Evolutionary conservation across 495 filamentous ascomycete genomes (phyloP), one percentile per base, ranked within the genome.

Genomic region (Aspergillus heteromorphus): DNA sequence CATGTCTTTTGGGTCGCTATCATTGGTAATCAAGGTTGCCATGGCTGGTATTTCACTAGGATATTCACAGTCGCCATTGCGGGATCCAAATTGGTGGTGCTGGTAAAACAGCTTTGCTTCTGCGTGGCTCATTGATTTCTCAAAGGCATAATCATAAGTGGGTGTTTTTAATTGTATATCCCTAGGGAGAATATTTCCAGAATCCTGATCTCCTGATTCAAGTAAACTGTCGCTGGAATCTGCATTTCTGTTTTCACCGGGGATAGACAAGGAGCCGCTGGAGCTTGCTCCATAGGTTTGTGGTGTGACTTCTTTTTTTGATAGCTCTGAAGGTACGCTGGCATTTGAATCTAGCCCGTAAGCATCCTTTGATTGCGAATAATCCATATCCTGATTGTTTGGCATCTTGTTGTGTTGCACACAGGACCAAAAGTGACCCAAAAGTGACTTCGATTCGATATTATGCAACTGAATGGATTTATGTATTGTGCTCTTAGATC

Each of bases 51-150:
- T 51, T 9, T 65, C 59, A 45, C 58, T 71, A 13, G 63, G 56
- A 13, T 38, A 16, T n/a, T 67, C 57, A 13, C 54, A 56, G 11
- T 66, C 62, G 17, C 31, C 50, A 9, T 55, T 58, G 23, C 61
- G 59, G 6, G 64, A 61, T 21, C 66, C 82, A 18, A 85, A 72
- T 69, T 91, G 88, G 69, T 89, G 91, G 54, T 90, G 80, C 64
- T 96, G 93, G 70, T 96, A 98, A 74, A 97, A 92, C 25, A 96
- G 78, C 67, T 93, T 97, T 31, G 92, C 89, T 63, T 98, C 92
- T 18, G 87, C 81, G 70, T 97, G 89, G 56, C 84, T 90, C 79
- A 92, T 83, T 56, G 89, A 87, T 63, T 92, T 93, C 67, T 98
- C 92, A 53, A 85, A 84, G n/a, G 88, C 83, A 64, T 87, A 85